Conservation (phyloP, 768 basidiomycete species). For the Nevesoporus exiguus region DNA sequence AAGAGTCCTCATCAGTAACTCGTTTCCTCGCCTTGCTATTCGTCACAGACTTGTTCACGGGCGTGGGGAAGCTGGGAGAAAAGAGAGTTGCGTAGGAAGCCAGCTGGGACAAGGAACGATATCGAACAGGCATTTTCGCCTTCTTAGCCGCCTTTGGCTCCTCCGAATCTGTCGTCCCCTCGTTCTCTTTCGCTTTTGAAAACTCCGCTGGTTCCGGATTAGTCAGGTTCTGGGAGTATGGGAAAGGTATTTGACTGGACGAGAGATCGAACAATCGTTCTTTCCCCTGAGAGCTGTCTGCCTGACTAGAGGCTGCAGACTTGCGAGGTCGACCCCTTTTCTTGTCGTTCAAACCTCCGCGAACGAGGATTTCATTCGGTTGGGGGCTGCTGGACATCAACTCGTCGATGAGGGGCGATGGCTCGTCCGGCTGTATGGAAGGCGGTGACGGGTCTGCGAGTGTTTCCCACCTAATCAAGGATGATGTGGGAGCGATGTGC, state of each 20-base stretch:
- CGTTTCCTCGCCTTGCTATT: slow-evolving; percentile 28
- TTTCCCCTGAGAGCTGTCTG: slow-evolving; percentile 1
- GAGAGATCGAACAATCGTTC: slow-evolving; percentile 48
- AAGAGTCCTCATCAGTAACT: slow-evolving; percentile 23
- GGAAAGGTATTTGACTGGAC: slow-evolving; percentile 52
- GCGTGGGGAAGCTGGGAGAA: slow-evolving; percentile 36
- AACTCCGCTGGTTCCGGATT: slow-evolving; percentile 3
- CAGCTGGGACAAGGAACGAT: slow-evolving; percentile 53
- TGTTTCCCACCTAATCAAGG: slow-evolving; percentile 29
- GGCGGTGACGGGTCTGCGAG: slow-evolving; percentile 27
- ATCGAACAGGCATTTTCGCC: slow-evolving; percentile 21
- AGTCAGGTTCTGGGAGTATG: slow-evolving; percentile 46
- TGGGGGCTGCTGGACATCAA: slow-evolving; percentile 33
- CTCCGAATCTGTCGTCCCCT: slow-evolving; percentile 27
- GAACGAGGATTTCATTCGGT: background rate
- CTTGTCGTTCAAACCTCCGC: slow-evolving; percentile 7
- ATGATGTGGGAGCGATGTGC: slow-evolving; percentile 6
- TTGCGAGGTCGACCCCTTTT: slow-evolving; percentile 5
- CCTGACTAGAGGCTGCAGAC: background rate
- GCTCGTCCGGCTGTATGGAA: slow-evolving; percentile 31
- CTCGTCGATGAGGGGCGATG: slow-evolving; percentile 27
- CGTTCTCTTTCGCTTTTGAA: slow-evolving; percentile 36
- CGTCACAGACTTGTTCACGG: slow-evolving; percentile 27
- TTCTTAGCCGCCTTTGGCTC: slow-evolving; percentile 18
- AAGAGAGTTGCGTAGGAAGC: slow-evolving; percentile 33